Evolutionary conservation across 345 rosid genomes (phyloP).

Genomic region (Crucihimalaya himalaica): DNA sequence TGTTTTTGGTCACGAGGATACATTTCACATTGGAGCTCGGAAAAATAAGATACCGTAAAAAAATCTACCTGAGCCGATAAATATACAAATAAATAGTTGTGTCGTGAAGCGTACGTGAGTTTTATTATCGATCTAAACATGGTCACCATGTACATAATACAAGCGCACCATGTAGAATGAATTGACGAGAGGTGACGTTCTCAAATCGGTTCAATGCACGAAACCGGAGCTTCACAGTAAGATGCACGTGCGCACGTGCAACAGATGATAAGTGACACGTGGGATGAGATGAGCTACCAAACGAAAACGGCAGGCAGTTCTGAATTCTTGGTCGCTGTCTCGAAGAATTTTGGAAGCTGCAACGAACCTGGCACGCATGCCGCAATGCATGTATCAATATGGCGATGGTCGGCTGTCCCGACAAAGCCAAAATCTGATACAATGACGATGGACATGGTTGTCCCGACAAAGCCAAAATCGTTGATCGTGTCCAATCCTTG

Average conservation of each 20-base stretch:
- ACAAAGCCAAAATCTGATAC: constrained; percentile 4
- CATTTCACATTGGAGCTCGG: no score
- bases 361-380: constrained; percentile 31
- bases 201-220: constrained; percentile 21
- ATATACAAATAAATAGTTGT: no score
- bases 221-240: constrained; percentile 31
- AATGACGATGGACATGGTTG: constrained; percentile 42
- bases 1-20: no score
- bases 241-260: constrained; percentile 31
- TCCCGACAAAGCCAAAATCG: constrained; percentile 1
- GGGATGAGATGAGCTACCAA: constrained; percentile 44
- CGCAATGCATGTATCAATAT: constrained; percentile 30
- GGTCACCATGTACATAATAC: no score
- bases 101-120: neutral
- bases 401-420: constrained; percentile 37
- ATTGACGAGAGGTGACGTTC: constrained; percentile 7
- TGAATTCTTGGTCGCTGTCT: neutral
- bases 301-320: neutral
- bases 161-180: constrained; percentile 24
- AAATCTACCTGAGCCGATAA: no score
- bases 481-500: constrained; percentile 3
- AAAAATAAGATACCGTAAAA: no score
- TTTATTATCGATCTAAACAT: neutral
- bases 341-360: neutral
- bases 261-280: constrained; percentile 31